Base-by-base conservation (phyloP, 2,329 filamentous ascomycete genomes). In the Purpureocillium takamizusanense region DNA sequence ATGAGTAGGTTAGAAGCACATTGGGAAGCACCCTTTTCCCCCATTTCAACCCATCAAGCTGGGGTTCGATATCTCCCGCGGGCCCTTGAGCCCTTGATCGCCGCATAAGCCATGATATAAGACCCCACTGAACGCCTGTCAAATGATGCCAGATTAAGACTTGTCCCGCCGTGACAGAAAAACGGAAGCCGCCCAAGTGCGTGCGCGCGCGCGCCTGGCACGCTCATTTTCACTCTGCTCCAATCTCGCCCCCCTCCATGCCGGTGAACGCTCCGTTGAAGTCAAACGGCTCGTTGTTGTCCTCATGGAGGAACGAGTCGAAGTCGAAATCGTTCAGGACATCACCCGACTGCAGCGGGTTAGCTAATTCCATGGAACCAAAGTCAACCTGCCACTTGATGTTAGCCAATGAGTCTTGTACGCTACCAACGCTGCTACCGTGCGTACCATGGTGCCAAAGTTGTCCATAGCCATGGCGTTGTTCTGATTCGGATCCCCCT, bases 311-410 rank as follows among this genome's bases (percentile, higher is more conserved):
- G 63, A 83, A 83, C 2, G 78, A 80, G 55, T 83, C 78, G 47
- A 83, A 68, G 45, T 83, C 78, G 49, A 83, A 83, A 46, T 80
- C 78, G 49, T 76, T 76, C 35, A 83, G 63, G 28, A 81, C 77
- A 51, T 81, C 71, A 38, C 60, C 61, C 6, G 68, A 66, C 43
- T 65, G 63, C 18, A 72, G 55, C 2, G 75, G 72, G 45, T 78
- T 74, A 39, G 70, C 65, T 53, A 78, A 73, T 40, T 73, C 73
- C 58, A 81, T 68, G 31, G 48, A 37, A 33, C 52, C 54, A 39
- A 75, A 75, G 41, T 70, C 65, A 53, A 62, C 62, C 55, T 64
- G 41, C n/a, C n/a, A n/a, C n/a, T n/a, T n/a, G n/a, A n/a, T n/a
- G n/a, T n/a, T n/a, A n/a, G n/a, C n/a, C n/a, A n/a, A n/a, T n/a